Percentiles rank a stretch among this genome's conserved stretches.
phyloP scores from a whole-genome alignment of 768 basidiomycete genomes.

The Polyporus arcularius region DNA sequence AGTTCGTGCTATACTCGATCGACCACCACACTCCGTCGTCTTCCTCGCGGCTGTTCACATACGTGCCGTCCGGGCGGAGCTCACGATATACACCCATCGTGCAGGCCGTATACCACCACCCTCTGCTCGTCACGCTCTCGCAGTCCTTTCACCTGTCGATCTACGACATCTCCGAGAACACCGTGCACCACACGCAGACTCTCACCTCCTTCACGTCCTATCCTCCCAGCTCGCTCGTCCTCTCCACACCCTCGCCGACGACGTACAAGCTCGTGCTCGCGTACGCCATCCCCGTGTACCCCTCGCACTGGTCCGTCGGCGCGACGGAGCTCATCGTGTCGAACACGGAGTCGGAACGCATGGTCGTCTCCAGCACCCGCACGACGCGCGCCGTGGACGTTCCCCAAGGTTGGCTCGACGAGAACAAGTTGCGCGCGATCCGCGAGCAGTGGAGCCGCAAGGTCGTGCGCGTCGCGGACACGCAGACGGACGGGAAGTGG shows the following conservation, averaged over 20 bases:
- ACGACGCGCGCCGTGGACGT: constrained; percentile 71
- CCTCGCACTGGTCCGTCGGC: constrained; percentile 77
- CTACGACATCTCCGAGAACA: constrained; percentile 64
- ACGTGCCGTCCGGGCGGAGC: constrained; percentile 45
- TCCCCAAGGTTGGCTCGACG: constrained; percentile 73
- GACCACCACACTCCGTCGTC: constrained; percentile 45
- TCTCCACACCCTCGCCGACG: constrained; percentile 59
- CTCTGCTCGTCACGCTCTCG: constrained; percentile 73
- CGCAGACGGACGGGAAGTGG: constrained; percentile 86
- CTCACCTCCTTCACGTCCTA: constrained; percentile 77
- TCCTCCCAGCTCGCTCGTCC: constrained; percentile 78
- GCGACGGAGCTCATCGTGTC: constrained; percentile 76
- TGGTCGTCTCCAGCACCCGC: constrained; percentile 58
- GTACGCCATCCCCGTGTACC: constrained; percentile 78
- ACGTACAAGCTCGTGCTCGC: constrained; percentile 75
- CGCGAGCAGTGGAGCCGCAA: constrained; percentile 82
- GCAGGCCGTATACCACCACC: constrained; percentile 77
- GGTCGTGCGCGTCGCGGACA: constrained; percentile 66
- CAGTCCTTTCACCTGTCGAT: constrained; percentile 65
- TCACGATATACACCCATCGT: constrained; percentile 48
- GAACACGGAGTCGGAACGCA: constrained; percentile 30
- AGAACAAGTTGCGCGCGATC: constrained; percentile 58
- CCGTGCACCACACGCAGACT: constrained; percentile 60
- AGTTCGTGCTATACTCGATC: constrained; percentile 61
- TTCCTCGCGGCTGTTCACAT: constrained; percentile 45